Evolutionary conservation across 164 flowering plant species (phyloP).

Genomic region (Sextonia rubra): DNA sequence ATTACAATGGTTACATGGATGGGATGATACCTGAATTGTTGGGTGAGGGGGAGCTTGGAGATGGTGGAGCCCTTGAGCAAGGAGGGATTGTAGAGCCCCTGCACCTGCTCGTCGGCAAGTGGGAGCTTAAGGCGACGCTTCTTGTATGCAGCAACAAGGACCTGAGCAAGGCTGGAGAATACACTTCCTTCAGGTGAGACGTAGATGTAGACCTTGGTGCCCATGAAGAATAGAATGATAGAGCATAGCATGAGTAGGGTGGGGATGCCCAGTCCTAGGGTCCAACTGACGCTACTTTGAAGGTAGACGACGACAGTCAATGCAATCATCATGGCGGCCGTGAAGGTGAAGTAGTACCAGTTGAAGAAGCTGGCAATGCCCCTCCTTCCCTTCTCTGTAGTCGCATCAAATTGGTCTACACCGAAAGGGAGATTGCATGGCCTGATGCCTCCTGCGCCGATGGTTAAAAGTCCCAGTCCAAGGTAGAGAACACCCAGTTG

Average conservation of each 20-base stretch:
- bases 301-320: constrained; percentile 66
- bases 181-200: constrained; percentile 68
- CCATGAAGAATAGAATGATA: constrained; percentile 53
- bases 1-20: background rate
- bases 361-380: constrained; percentile 81
- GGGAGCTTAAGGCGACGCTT: constrained; percentile 39
- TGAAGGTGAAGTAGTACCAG: constrained; percentile 82
- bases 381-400: constrained; percentile 56
- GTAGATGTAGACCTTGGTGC: constrained; percentile 50
- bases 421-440: constrained; percentile 88
- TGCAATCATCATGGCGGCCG: constrained; percentile 49
- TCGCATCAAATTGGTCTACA: constrained; percentile 71
- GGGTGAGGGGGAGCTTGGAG: constrained; percentile 11
- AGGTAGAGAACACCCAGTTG: constrained; percentile 43
- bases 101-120: background rate
- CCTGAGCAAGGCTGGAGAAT: constrained; percentile 52
- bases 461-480: constrained; percentile 36
- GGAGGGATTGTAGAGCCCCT: constrained; percentile 3
- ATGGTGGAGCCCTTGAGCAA: background rate
- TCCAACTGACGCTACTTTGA: constrained; percentile 71
- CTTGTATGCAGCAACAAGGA: constrained; percentile 51
- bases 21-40: constrained; percentile 6
- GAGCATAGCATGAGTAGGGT: constrained; percentile 54
- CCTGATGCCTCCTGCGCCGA: constrained; percentile 72
- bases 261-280: constrained; percentile 61